Evolutionary conservation across 257 asterid genomes (phyloP), one percentile per base, ranked within the genome.

Genomic region (Solanum chiquidenum): DNA sequence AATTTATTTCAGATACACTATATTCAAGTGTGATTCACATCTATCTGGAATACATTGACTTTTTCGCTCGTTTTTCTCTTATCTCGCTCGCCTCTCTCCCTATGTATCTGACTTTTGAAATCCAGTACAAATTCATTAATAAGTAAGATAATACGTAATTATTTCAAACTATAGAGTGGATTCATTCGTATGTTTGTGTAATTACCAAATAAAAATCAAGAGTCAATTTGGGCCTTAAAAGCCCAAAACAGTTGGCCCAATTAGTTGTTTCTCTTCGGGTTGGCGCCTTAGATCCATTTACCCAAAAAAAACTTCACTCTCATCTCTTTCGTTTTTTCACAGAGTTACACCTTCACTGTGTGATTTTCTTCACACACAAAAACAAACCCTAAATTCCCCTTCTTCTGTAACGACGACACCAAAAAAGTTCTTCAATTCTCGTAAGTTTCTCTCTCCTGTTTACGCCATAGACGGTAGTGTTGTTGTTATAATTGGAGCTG

Each of bases 351-450:
- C 88, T 66, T 86, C 88, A 20, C 83, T 86, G 6, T 49, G 83
- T 90, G 69, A n/a, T 55, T 55, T n/a, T 62, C 71, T 62, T 62
- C 71, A 23, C 71, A 62, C 72, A 64, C 33, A n/a, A 16, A 73
- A 74, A 74, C 20, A 37, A 74, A 74, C 31, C 83, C 83, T 74
- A 74, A 74, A 73, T 23, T 74, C 13, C 37, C 29, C n/a, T 12
- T 38, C n/a, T 42, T 3, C 72, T 34, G 74, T 34, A 55, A 76
- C 29, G 49, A 71, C 87, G 35, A 76, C 60, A 9, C 88, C 86
- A 91, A 89, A 86, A 74, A 74, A 91, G 93, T 71, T 86, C 75
- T 87, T 86, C 64, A 40, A n/a, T 31, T 76, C 86, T 35, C 83
- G 86, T 82, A 82, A 82, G 86, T 76, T 31, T 76, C 73, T 58